Percentiles rank a stretch among this genome's conserved stretches.
phyloP scores from a whole-genome alignment of 202 grass and related monocot genomes.

The Dendrocalamus latiflorus region DNA sequence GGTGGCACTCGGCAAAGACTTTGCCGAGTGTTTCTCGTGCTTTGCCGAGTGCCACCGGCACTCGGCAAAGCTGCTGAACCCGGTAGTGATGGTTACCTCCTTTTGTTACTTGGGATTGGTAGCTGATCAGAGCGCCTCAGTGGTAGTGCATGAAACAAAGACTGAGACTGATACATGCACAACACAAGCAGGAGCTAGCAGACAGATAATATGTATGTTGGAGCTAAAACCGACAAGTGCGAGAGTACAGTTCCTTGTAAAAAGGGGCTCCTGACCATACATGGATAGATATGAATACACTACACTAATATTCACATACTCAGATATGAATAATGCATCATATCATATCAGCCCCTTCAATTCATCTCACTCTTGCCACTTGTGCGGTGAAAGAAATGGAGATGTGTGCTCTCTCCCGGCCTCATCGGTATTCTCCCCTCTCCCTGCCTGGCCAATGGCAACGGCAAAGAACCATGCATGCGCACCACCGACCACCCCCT shows the following conservation, averaged over 20 bases:
- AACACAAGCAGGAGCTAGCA: neutral
- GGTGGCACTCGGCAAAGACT: too few species aligned
- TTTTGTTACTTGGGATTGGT: conserved; percentile 27
- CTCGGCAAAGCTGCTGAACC: too few species aligned
- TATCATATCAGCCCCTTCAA: too few species aligned
- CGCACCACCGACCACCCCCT: neutral
- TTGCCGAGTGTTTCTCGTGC: too few species aligned
- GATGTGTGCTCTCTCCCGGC: too few species aligned
- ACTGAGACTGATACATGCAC: too few species aligned
- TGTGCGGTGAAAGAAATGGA: neutral
- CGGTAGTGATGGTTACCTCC: neutral
- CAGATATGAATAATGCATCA: too few species aligned
- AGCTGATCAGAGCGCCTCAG: neutral
- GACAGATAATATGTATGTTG: conserved; percentile 1
- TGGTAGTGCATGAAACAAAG: too few species aligned
- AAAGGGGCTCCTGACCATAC: neutral
- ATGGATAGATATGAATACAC: too few species aligned
- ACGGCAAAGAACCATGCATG: neutral
- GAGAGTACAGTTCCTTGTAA: conserved; percentile 16
- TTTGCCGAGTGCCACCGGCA: too few species aligned
- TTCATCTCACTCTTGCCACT: neutral
- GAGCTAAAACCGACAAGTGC: conserved; percentile 44
- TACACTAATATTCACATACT: too few species aligned
- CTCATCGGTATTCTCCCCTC: neutral
- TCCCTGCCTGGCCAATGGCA: neutral